Base-by-base conservation (phyloP, 2,329 filamentous ascomycete species). In the Claviceps capensis region DNA sequence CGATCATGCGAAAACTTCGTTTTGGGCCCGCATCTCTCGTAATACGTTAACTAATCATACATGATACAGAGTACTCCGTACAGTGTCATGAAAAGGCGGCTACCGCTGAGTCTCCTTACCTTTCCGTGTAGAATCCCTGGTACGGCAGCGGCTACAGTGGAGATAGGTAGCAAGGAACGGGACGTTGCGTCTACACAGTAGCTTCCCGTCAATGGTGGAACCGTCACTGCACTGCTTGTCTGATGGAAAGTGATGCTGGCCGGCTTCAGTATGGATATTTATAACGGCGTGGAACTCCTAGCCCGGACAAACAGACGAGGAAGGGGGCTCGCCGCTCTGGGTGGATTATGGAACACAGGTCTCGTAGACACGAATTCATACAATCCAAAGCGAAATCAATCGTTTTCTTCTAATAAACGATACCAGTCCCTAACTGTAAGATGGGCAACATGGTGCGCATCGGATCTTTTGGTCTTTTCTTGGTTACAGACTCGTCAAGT, bases 111-210 rank as follows among this genome's bases (percentile, higher is more conserved):
- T 26, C 47, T 41, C 47, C 47, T 23, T 17, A 46, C 37, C 42
- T 26, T 47, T 47, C 47, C 42, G 51, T 43, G 48, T 23, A 37
- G 4, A 30, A 9, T 23, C 44, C 17, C 17, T 34, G 30, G 9
- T 34, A 22, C 41, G 19, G 41, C 41, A 17, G 41, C 51, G 43
- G 48, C 14, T 45, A 45, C 14, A 34, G 43, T 46, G 40, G 52
- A 45, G 40, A 16, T 9, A 30, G 26, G 26, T 34, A 34, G 40
- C 34, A 41, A 40, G 48, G 49, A 36, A 48, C 44, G 44, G 48
- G 52, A 48, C 43, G 52, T 51, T 45, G 52, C 48, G 52, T 47
- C 44, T 36, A 47, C 26, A 47, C 44, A 36, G 44, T 30, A 50
- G 48, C 30, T 50, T 48, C 26, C 43, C 52, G 48, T 38, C 45